These are phyloP conservation scores for Coemansia umbellata DNA, from an alignment of 192 early-diverging fungal species.

Conservation along the genomic window DNA sequence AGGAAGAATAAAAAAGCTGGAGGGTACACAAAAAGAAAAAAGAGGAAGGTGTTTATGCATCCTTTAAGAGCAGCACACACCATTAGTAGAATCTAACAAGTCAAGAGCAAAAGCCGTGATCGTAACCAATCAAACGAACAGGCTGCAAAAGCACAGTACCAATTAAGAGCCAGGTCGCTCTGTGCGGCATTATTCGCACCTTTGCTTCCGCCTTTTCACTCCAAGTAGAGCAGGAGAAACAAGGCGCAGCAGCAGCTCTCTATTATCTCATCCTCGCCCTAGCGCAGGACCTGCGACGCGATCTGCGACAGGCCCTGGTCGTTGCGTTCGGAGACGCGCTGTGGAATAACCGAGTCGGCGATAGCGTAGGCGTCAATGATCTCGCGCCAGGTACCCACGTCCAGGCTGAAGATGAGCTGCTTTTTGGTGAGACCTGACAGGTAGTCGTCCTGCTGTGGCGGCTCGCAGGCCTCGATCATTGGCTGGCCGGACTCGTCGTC, in stretches of 20 bases:
- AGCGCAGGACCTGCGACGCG: conserved; percentile 20
- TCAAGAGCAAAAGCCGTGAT: not conserved
- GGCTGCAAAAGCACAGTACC: no score
- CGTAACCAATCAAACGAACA: no score
- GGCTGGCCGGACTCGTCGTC: conserved; percentile 69
- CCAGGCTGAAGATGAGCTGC: conserved; percentile 75
- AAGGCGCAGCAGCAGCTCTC: no score
- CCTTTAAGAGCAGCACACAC: no score
- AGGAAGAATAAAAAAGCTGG: not conserved
- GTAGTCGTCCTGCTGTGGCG: conserved; percentile 69
- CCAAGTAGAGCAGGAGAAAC: no score
- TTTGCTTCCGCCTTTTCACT: no score
- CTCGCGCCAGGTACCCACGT: conserved; percentile 64
- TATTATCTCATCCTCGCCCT: no score
- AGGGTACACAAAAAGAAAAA: not conserved
- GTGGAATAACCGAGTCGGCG: conserved; percentile 57
- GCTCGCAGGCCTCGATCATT: conserved; percentile 59
- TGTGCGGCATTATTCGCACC: no score
- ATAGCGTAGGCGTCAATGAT: conserved; percentile 67
- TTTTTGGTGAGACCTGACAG: conserved; percentile 62
- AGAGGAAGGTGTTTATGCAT: no score
- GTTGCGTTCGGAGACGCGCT: conserved; percentile 7
- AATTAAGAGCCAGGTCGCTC: no score
- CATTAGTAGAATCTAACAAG: no score
- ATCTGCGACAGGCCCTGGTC: conserved; percentile 30